Base-by-base conservation (phyloP, 208 protist species). In the Trypanosomatidae sp. region DNA sequence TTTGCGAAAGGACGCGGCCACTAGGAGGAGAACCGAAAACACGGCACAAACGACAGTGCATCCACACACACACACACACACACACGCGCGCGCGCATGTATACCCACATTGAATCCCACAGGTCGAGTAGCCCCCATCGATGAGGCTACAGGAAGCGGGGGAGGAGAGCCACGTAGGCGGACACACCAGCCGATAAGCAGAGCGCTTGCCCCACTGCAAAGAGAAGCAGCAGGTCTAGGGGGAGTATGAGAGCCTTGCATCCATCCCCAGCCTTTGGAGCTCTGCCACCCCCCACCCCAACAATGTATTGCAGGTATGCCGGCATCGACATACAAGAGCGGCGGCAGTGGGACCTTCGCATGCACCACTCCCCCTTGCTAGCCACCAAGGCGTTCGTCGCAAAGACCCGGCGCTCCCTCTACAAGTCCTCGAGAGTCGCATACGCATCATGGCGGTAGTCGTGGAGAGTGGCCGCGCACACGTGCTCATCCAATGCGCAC, bases 401-500 rank as follows among this genome's bases (percentile, higher is more conserved):
- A 62, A 19, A 53, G 49, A 10, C 19, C 12, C 7, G 22, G n/a
- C 41, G 0, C 36, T 5, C 5, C 25, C n/a, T 25, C 10, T 66
- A 80, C 56, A 80, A 43, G n/a, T 80, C 70, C 41, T 80, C 76
- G 25, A 80, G 66, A 39, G 73, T 3, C 5, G 76, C 67, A 68
- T 73, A 72, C 52, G 76, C 76, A 33, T 73, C 74, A 49, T 79
- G 62, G 15, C 77, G 75, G 66, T 81, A 90, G 53, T 85, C 74
- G 39, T 47, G 69, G 28, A 66, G 71, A 36, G 80, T 90, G 3
- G 66, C 70, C 0, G 85, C 74, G 46, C 80, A 96, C 6, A 93
- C 67, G 68, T 85, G 73, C 22, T 87, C 79, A 36, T 93, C 82
- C 0, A 53, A 67, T 52, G 85, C 73, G 67, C 91, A 96, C 12